Conservation (phyloP, 2,329 filamentous ascomycete species). For the Sporothrix curviconia region DNA sequence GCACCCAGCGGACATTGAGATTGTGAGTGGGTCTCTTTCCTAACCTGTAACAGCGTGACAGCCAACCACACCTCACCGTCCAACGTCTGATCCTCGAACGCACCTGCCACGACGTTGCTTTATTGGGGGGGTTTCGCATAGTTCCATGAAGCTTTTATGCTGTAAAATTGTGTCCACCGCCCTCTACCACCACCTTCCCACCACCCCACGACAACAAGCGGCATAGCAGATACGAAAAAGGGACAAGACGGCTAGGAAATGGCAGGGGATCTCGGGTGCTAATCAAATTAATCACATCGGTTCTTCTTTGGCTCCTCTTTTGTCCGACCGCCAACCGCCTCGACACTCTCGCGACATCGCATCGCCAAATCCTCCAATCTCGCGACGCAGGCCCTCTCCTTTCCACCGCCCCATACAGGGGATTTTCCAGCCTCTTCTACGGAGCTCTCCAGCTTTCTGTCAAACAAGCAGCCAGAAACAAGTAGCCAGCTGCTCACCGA, state of each 20-base stretch:
- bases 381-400: neutral
- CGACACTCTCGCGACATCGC: neutral
- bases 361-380: neutral
- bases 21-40: constrained; percentile 2
- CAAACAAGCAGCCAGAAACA: no score
- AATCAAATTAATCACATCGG: neutral
- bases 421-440: neutral
- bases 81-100: neutral
- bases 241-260: neutral
- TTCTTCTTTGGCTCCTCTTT: neutral
- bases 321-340: neutral
- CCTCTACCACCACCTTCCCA: neutral
- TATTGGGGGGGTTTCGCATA: neutral
- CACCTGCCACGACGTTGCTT: neutral
- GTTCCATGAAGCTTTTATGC: constrained; percentile 8
- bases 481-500: no score
- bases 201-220: neutral
- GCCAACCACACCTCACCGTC: neutral
- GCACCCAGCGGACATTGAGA: neutral
- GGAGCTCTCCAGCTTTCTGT: neutral
- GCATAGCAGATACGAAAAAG: neutral
- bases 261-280: neutral
- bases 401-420: neutral
- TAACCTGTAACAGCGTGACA: neutral
- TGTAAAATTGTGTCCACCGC: neutral